Base-by-base conservation (phyloP, 345 rosid genomes). In the Combretum micranthum region DNA sequence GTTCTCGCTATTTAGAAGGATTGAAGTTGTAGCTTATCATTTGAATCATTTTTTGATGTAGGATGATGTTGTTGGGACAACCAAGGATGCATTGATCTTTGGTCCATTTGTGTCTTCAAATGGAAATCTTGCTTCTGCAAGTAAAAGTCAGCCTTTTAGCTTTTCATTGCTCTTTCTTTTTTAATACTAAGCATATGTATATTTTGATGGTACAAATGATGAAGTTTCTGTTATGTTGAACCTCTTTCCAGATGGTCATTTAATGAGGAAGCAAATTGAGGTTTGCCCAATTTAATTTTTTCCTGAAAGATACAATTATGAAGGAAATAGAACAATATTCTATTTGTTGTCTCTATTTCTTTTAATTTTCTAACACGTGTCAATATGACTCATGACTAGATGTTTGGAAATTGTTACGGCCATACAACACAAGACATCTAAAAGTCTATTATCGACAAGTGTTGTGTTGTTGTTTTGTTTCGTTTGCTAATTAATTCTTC, bases 401-500 rank as follows among this genome's bases (percentile, higher is more conserved):
- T 75, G 75, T 68, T 74, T 68, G 70, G 15, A 83, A 83, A 69
- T 68, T 67, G 44, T 63, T 90, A 69, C 92, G 74, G 71, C 93
- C 90, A 20, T 94, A 90, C 72, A 88, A n/a, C n/a, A 90, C 77
- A 85, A 80, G 71, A 74, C 92, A 61, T 92, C 99, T 43, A 92
- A 94, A 76, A 78, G 70, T 63, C 80, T 90, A 50, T 85, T 90
- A 68, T 74, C 82, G 72, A 97, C 90, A 77, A 79, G 51, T 60
- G 21, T 72, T 52, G 18, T 15, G 47, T 47, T 13, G 56, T 63
- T 52, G 10, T 37, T 64, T 48, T 59, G 52, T 47, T 60, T 22
- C 16, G 5, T 50, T 50, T 51, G 37, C 32, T 54, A 44, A 20
- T 22, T 54, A 25, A 49, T 44, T 39, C 13, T 49, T 61, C 57